Evolutionary conservation across 768 basidiomycete species (phyloP), one percentile per base, ranked within the genome.

Genomic region (Suillus fuscotomentosus): DNA sequence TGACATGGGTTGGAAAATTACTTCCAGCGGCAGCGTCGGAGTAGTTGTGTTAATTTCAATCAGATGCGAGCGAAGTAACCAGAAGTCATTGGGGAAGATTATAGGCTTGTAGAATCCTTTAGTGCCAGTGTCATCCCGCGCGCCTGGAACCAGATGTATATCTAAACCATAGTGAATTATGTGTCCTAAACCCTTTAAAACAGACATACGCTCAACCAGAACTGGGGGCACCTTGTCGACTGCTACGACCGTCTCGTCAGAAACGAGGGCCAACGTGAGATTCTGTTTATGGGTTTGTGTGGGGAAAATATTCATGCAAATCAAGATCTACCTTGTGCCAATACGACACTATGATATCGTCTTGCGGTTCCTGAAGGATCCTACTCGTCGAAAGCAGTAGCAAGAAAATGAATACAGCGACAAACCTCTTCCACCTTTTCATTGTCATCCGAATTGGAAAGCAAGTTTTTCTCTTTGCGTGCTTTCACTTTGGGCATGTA

Each of bases 1-100:
- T 10, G 90, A 87, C 81, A 95, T 89, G 15, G 97, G 92, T 70
- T 91, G 87, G 79, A 96, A 91, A 0, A 85, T 85, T 67, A 99
- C 83, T 67, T 88, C 86, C 22, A 99, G 81, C 2, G 97, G 95
- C 1, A 98, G 78, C 10, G 74, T 82, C 10, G 86, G 82, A 4
- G 92, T 94, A 1, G 94, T 93, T n/a, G 81, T 75, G 75, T 98
- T 98, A 75, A 99, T 84, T 70, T 95, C 91, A 63, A 86, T 74
- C 69, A 93, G 89, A 65, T 95, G 90, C 48, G 90, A 89, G 45
- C 88, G 86, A 38, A 94, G 83, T 67, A 91, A 86, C 95, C 97
- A 98, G 77, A 98, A 98, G 72, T 97, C 95, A 72, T 99, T 99
- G 15, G 94, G 86, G 76, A 91, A 99, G 43, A 98, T 73, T 64